A percentile compares a stretch with the other conserved stretches of the same genome.
These are phyloP conservation scores for Penicillium hesseltinei DNA, from an alignment of 2,329 filamentous ascomycete species.

Conservation along the genomic window DNA sequence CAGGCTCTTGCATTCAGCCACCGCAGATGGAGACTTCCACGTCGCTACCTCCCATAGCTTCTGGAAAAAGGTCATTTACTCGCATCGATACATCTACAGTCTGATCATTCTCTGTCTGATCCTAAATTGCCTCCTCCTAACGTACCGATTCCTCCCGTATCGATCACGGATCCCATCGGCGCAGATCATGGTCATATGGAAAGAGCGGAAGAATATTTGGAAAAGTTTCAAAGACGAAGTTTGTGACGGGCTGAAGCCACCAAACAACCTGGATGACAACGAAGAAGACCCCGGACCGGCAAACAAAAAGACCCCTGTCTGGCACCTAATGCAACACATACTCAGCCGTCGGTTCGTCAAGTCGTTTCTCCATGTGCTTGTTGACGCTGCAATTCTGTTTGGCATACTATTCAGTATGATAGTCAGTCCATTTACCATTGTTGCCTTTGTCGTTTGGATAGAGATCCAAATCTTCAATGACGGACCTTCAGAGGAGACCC, in stretches of 20 bases:
- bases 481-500: conserved; percentile 28
- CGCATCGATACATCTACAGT: conserved; percentile 30
- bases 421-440: conserved; percentile 29
- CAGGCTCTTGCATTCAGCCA: conserved; percentile 19
- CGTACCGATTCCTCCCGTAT: conserved; percentile 25
- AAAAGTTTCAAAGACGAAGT: conserved; percentile 19
- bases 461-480: conserved; percentile 34
- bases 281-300: not conserved
- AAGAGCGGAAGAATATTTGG: conserved; percentile 21
- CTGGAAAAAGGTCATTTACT: conserved; percentile 21
- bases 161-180: conserved; percentile 27
- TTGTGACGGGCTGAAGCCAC: not conserved
- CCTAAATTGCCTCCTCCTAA: conserved; percentile 25
- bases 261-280: not conserved
- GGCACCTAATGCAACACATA: conserved; percentile 4
- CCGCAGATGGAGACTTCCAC: conserved; percentile 6
- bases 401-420: conserved; percentile 30
- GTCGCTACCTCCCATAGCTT: conserved; percentile 12
- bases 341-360: conserved; percentile 13
- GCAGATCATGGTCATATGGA: conserved; percentile 26
- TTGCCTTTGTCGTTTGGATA: conserved; percentile 35
- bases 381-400: conserved; percentile 18
- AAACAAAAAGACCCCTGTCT: not conserved
- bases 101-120: conserved; percentile 27
- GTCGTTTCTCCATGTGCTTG: conserved; percentile 10